Conservation (phyloP, 345 rosid species). For the Schrenkiella parvula region DNA sequence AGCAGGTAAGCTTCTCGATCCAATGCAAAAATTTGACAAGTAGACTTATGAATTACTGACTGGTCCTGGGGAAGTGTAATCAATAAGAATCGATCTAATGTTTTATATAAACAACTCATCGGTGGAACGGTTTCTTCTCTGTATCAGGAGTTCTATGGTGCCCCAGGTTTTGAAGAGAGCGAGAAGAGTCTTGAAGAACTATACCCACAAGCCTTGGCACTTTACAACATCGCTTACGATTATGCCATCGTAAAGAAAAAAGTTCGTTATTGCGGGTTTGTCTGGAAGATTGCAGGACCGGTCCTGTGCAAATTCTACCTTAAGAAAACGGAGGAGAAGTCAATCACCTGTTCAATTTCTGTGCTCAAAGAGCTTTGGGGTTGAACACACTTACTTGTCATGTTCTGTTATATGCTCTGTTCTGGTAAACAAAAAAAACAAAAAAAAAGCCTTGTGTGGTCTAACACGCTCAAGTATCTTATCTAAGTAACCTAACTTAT, state of each 20-base stretch:
- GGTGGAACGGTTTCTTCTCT: neutral
- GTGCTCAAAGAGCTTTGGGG: slow-evolving; percentile 42
- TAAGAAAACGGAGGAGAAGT: slow-evolving; percentile 10
- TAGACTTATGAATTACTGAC: neutral
- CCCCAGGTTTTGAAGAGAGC: slow-evolving; percentile 40
- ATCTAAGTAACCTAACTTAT: slow-evolving; percentile 9
- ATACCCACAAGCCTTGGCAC: slow-evolving; percentile 44
- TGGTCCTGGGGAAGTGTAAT: neutral
- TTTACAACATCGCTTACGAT: slow-evolving; percentile 44
- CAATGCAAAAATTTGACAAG: neutral
- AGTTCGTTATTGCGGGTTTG: slow-evolving; percentile 35
- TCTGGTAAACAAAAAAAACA: neutral
- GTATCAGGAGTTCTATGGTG: slow-evolving; percentile 50
- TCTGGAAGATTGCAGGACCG: slow-evolving; percentile 69
- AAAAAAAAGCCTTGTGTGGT: neutral
- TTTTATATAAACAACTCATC: neutral
- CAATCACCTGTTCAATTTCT: slow-evolving; percentile 30
- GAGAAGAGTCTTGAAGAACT: slow-evolving; percentile 41
- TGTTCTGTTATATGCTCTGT: neutral
- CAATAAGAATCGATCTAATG: neutral
- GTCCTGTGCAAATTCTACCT: slow-evolving; percentile 44
- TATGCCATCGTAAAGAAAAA: slow-evolving; percentile 27
- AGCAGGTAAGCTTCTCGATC: slow-evolving; percentile 43
- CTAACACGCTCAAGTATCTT: neutral
- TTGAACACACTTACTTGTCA: slow-evolving; percentile 1